phyloP scores from a whole-genome alignment of 768 basidiomycete species.

The Rhodotorula graminis region DNA sequence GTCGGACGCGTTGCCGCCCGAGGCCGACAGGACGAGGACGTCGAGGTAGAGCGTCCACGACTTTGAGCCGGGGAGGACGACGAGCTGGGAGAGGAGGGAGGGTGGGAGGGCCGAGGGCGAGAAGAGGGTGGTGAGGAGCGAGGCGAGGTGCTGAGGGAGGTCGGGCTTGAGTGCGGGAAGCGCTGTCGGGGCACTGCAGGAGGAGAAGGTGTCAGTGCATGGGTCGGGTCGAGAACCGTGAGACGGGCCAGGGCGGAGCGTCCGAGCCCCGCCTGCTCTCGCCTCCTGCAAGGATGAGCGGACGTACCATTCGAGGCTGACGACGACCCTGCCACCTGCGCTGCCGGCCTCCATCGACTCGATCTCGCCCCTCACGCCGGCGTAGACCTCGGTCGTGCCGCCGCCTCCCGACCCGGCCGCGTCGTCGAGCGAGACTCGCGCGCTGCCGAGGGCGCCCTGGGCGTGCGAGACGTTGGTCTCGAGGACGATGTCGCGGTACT shows the following conservation, averaged over 20 bases:
- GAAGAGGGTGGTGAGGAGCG: constrained; percentile 43
- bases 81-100: constrained; percentile 54
- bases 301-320: constrained; percentile 45
- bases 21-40: constrained; percentile 61
- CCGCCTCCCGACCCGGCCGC: constrained; percentile 54
- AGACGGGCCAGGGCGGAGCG: no score
- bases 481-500: constrained; percentile 65
- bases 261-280: no score
- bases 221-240: no score
- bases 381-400: constrained; percentile 71
- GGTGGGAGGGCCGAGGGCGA: constrained; percentile 58
- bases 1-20: constrained; percentile 52
- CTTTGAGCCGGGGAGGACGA: constrained; percentile 57
- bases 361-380: constrained; percentile 74
- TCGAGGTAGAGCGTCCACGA: constrained; percentile 74
- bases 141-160: constrained; percentile 49
- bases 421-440: constrained; percentile 65
- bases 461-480: constrained; percentile 63
- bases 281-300: not conserved
- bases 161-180: constrained; percentile 64
- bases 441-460: constrained; percentile 79
- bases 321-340: constrained; percentile 61
- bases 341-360: constrained; percentile 53
- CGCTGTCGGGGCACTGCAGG: constrained; percentile 60
- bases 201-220: not conserved